Base-by-base conservation (phyloP, 1,284 basidiomycete species). In the Phellopilus nigrolimitatus region DNA sequence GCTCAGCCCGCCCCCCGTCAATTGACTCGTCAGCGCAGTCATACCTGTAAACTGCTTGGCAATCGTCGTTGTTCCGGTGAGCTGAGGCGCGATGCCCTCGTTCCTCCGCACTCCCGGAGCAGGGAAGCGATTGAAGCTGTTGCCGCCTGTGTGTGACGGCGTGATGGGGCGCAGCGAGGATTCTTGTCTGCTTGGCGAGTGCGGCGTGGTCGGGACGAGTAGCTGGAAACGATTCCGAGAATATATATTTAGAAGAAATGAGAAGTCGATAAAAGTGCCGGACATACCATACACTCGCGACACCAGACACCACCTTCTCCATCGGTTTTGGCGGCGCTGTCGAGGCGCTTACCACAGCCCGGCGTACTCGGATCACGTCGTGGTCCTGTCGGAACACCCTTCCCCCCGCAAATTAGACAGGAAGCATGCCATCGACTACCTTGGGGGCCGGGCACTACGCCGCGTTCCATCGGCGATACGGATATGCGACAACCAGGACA, bases 321-420 rank as follows among this genome's bases (percentile, higher is more conserved):
- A 61, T 84, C 84, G 21, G 71, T 75, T 67, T 87, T 91, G n/a
- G 88, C 88, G 15, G 81, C 87, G 58, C 84, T 87, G 62, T 91
- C 88, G 19, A 91, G 66, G 58, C 77, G 80, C 70, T 91, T 91
- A 10, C 86, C 84, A 61, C 88, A 91, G 6, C 88, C 88, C 9
- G 86, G 80, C 54, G 77, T 75, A 33, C 72, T 75, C 42, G 73
- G 74, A 54, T 76, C 75, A 57, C 75, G 77, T 57, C 70, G 63
- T 60, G 64, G 49, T 28, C 41, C 50, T 28, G 56, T 64, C 24
- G 66, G 69, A 17, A 62, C 66, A 4, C 70, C 67, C 62, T 80
- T 85, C 0, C 88, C 88, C 3, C 89, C 89, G 61, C 88, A 91
- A 4, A 88, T 73, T 47, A 91, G 71, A 63, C 88, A 91, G 24